Conservation (phyloP, 2,329 filamentous ascomycete species). For the Dothistroma pini region DNA sequence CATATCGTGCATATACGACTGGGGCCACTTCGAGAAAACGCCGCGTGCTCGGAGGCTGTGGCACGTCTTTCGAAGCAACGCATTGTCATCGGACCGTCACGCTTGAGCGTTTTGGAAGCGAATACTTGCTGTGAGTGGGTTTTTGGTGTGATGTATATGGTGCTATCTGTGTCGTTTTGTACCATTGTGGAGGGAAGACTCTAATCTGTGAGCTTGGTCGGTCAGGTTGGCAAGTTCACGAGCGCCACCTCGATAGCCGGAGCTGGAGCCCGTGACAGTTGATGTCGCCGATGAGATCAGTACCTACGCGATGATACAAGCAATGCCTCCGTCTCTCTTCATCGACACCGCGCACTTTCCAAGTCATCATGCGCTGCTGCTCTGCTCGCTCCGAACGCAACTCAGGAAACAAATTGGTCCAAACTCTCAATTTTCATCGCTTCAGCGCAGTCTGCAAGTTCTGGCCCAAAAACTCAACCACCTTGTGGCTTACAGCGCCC, state of each 20-base stretch:
- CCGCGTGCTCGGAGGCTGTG: not conserved
- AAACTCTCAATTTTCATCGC: constrained; percentile 7
- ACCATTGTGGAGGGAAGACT: not conserved
- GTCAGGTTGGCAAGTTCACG: not conserved
- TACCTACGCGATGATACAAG: not conserved
- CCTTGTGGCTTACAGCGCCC: constrained; percentile 54
- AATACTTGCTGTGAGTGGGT: not conserved
- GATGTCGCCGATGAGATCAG: not conserved
- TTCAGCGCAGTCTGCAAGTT: constrained; percentile 24
- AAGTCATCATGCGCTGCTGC: not conserved
- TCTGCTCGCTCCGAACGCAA: constrained; percentile 5
- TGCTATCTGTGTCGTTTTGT: not conserved
- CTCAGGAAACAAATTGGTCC: not conserved
- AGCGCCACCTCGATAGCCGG: not conserved
- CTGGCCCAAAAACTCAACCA: constrained; percentile 38
- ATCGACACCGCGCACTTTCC: not conserved
- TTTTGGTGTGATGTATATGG: not conserved
- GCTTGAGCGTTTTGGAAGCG: not conserved
- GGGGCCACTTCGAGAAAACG: too few relatives aligned
- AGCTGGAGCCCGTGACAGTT: not conserved
- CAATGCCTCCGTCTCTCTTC: not conserved
- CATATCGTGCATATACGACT: not conserved
- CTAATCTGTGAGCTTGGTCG: not conserved
- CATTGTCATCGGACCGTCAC: not conserved
- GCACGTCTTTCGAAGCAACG: not conserved